phyloP scores from a whole-genome alignment of 768 basidiomycete genomes.

The Cystofilobasidium capitatum region DNA sequence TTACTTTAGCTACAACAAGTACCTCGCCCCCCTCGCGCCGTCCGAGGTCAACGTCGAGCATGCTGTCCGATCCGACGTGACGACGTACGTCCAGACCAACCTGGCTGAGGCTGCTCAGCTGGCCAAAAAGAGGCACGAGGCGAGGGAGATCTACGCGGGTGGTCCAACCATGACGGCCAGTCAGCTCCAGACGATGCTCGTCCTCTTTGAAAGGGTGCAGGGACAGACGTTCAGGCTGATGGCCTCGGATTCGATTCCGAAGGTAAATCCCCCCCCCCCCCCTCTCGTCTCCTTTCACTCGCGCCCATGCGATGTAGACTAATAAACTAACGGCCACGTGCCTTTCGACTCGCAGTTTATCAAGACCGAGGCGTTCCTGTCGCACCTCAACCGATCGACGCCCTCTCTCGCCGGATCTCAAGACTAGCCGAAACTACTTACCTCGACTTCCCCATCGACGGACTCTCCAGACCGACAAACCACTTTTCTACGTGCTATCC shows the following conservation, averaged over 20 bases:
- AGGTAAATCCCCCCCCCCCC: too few species aligned
- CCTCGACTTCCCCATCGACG: too few species aligned
- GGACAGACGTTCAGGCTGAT: constrained; percentile 95
- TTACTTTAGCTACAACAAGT: constrained; percentile 66
- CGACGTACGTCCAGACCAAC: constrained; percentile 82
- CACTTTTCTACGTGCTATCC: too few species aligned
- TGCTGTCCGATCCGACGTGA: constrained; percentile 82
- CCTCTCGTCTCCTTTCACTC: too few species aligned
- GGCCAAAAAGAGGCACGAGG: constrained; percentile 24
- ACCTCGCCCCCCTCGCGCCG: constrained; percentile 87
- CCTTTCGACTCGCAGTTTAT: too few species aligned
- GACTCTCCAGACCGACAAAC: too few species aligned
- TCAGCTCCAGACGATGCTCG: constrained; percentile 85
- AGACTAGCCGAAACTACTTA: too few species aligned
- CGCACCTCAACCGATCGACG: too few species aligned
- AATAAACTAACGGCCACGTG: too few species aligned
- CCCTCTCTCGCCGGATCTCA: too few species aligned
- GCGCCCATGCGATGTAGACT: too few species aligned
- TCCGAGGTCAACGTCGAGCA: constrained; percentile 98
- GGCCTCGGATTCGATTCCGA: constrained; percentile 98
- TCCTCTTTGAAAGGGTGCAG: constrained; percentile 90
- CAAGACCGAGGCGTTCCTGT: too few species aligned
- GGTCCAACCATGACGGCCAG: constrained; percentile 65
- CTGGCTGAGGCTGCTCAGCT: constrained; percentile 48
- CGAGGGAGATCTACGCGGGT: constrained; percentile 16